These are phyloP conservation scores for Nemania sp. DNA, from an alignment of 2,329 filamentous ascomycete species.

Conservation along the genomic window DNA sequence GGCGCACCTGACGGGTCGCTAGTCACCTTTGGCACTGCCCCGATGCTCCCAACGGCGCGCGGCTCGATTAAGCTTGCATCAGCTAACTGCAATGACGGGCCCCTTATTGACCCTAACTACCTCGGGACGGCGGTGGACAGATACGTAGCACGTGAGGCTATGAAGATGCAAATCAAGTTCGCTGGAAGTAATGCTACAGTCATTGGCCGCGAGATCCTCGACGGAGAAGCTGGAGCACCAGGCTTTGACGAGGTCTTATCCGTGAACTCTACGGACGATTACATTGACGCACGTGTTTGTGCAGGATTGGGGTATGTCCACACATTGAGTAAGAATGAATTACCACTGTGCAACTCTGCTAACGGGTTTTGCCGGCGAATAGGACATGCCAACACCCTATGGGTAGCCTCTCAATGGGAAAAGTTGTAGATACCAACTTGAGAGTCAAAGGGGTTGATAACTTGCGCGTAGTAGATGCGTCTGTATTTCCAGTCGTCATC, in stretches of 20 bases:
- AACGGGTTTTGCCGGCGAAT: background rate
- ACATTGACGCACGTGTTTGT: conserved; percentile 35
- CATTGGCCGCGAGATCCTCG: conserved; percentile 46
- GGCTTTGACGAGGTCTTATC: conserved; percentile 37
- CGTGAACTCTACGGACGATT: conserved; percentile 31
- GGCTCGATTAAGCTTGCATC: conserved; percentile 46
- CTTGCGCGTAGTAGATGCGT: conserved; percentile 6
- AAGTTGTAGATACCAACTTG: conserved; percentile 43
- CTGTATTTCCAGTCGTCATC: conserved; percentile 34
- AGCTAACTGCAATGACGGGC: conserved; percentile 31
- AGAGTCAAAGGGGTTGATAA: background rate
- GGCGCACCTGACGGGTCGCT: conserved; percentile 32
- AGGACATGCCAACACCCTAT: conserved; percentile 7
- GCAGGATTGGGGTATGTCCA: conserved; percentile 28
- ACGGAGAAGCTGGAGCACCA: conserved; percentile 42
- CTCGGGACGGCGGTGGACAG: conserved; percentile 49
- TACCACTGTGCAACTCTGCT: background rate
- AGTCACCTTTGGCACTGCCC: conserved; percentile 38
- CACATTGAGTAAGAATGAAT: background rate
- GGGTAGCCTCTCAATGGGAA: background rate
- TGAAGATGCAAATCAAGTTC: conserved; percentile 45
- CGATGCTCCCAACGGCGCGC: conserved; percentile 46
- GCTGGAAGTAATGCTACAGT: conserved; percentile 37
- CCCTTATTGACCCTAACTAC: conserved; percentile 50
- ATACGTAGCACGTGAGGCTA: conserved; percentile 47